These are phyloP conservation scores for Dipodascus geniculatus DNA, from an alignment of 805 yeast species.

Conservation along the genomic window DNA sequence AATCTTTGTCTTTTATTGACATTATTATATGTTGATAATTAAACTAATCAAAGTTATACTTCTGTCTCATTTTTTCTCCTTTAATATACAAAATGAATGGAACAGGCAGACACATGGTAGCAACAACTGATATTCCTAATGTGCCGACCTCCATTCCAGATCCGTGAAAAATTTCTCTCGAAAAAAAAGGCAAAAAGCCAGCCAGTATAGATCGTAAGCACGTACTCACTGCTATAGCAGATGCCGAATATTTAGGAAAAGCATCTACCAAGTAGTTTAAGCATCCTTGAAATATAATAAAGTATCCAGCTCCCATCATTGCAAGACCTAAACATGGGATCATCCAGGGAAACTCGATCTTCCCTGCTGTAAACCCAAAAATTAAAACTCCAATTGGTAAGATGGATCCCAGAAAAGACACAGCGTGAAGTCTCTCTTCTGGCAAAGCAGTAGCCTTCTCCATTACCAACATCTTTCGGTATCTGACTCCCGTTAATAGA, in stretches of 20 bases:
- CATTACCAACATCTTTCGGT: slow-evolving; percentile 16
- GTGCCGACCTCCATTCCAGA: slow-evolving; percentile 44
- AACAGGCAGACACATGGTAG: slow-evolving; percentile 39
- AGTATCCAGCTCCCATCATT: slow-evolving; percentile 40
- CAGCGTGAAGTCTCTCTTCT: slow-evolving; percentile 44
- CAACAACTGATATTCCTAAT: slow-evolving; percentile 39
- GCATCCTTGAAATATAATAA: slow-evolving; percentile 47
- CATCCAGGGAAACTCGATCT: slow-evolving; percentile 29
- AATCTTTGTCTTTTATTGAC: not conserved
- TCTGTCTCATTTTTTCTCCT: slow-evolving; percentile 31
- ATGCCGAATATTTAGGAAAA: slow-evolving; percentile 45
- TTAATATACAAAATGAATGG: slow-evolving; percentile 42
- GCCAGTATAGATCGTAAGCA: slow-evolving; percentile 48
- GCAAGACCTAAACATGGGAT: slow-evolving; percentile 48
- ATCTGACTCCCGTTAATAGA: slow-evolving; percentile 19
- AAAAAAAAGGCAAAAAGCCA: slow-evolving; percentile 50
- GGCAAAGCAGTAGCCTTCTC: slow-evolving; percentile 42
- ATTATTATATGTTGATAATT: no score
- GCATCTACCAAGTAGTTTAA: slow-evolving; percentile 52
- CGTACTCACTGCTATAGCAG: slow-evolving; percentile 55
- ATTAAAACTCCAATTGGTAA: slow-evolving; percentile 46
- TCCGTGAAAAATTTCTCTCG: slow-evolving; percentile 38
- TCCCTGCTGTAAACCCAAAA: slow-evolving; percentile 49
- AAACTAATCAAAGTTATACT: not conserved
- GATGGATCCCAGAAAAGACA: slow-evolving; percentile 36